Base-by-base conservation (phyloP, 768 basidiomycete species). In the Calocera viscosa region DNA sequence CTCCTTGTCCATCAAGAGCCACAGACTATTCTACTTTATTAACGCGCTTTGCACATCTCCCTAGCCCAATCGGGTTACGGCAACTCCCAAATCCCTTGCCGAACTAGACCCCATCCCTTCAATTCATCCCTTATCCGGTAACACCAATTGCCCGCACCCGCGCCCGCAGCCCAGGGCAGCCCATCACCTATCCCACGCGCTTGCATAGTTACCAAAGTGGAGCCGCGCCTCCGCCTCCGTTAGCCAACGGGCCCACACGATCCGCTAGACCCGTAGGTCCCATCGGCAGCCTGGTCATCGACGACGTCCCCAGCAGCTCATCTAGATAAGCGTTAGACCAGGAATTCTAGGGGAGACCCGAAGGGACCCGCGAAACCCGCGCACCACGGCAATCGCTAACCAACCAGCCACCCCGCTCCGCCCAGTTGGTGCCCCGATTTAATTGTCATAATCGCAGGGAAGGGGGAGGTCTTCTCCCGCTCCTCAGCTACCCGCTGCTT, bases 71-170 rank as follows among this genome's bases (percentile, higher is more conserved):
- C 24, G 26, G 30, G 14, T 60, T 60, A 60, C 53, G 53, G 53
- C 53, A 60, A 22, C 53, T 30, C 53, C 53, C 14, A 11, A 5
- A 5, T 60, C 14, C 53, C 53, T 7, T 47, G 43, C 43, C 43
- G 43, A 47, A 47, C 43, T 19, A 24, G 24, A 47, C 43, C 53
- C 26, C 24, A 24, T 47, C 43, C 3, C 26, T 60, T 32, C 53
- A 60, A 28, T 60, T 60, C 24, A 60, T 60, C 53, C 53, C 53
- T 60, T 60, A 60, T 60, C 53, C 53, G 30, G 53, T 28, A 60
- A 60, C 35, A 38, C 7, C 14, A 14, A 5, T 38, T 38, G 35
- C 35, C 35, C 35, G 35, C 35, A 14, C 35, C n/a, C n/a, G n/a
- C n/a, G n/a, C n/a, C n/a, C 35, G 35, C 35, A 38, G 35, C 35